Percentiles rank a stretch among this genome's conserved stretches.
phyloP scores from a whole-genome alignment of 139 green algal genomes.

The Closterium sp. region DNA sequence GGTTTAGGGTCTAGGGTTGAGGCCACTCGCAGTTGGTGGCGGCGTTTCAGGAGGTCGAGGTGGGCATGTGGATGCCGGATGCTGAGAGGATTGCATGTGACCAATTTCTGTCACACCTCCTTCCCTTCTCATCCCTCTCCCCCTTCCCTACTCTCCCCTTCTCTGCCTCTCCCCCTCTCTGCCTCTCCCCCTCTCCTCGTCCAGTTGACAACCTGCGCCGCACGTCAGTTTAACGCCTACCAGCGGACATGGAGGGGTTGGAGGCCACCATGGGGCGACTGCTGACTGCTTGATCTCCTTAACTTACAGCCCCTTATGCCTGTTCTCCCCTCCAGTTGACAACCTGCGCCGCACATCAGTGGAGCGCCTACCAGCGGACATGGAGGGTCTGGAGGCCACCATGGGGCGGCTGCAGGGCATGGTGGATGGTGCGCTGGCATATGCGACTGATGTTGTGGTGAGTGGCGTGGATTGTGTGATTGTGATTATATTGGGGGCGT shows the following conservation, averaged over 20 bases:
- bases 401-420: constrained; percentile 68
- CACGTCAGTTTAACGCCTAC: constrained; percentile 47
- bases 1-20: too few relatives aligned
- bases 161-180: too few relatives aligned
- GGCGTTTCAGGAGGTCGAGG: constrained; percentile 5
- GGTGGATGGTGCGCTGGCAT: constrained; percentile 65
- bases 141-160: too few relatives aligned
- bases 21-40: too few relatives aligned
- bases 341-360: constrained; percentile 59
- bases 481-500: constrained; percentile 40
- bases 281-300: too few relatives aligned
- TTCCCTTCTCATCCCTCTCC: not conserved
- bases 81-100: too few relatives aligned
- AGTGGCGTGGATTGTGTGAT: not conserved
- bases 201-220: constrained; percentile 67
- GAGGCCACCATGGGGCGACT: constrained; percentile 56
- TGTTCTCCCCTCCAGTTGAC: constrained; percentile 55
- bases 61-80: constrained; percentile 85
- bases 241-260: constrained; percentile 75
- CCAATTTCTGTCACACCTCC: too few relatives aligned
- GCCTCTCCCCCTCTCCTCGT: too few relatives aligned
- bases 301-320: too few relatives aligned
- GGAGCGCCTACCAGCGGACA: constrained; percentile 61
- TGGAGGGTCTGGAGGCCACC: constrained; percentile 69
- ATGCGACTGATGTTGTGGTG: constrained; percentile 80